Evolutionary conservation across 192 early-diverging fungal species (phyloP), one percentile per base, ranked within the genome.

Genomic region (Tieghemiomyces parasiticus): DNA sequence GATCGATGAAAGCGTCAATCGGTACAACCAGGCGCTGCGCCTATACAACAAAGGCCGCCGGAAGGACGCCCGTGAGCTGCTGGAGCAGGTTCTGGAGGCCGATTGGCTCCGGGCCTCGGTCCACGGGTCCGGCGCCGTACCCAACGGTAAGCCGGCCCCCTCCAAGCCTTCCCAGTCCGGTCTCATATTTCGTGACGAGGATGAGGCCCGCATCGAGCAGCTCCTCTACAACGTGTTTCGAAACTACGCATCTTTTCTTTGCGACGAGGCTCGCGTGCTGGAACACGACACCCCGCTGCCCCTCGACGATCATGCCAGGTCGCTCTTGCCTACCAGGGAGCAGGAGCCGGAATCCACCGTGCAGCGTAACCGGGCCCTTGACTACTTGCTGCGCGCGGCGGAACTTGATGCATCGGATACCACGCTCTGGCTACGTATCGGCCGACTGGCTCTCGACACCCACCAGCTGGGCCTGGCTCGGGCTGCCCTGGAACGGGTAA

Each of bases 1-100:
- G 55, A 19, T 58, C 24, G 55, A 58, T 3, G 55, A 58, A 58
- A 14, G 55, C 16, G n/a, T 25, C 24, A 34, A 58, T 6, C 16
- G 35, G n/a, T 58, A 58, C 55, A 25, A 58, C 28, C 55, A 34
- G n/a, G 55, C 55, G n/a, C 35, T 58, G 35, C 55, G 55, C 3
- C 55, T 58, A 3, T 24, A 24, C 28, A 14, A 14, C 26, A 4
- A 31, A 1, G 4, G 32, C 19, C 55, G 55, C n/a, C 26, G 10
- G 28, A 22, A 32, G 16, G 55, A 58, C 26, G 55, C 55, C 55
- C 33, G 32, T 20, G 20, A n/a, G 14, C 31, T 58, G n/a, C 35
- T 58, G 34, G 55, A 58, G 22, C 55, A 58, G 26, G 16, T 58
- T 2, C 10, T 58, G 13, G 32, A 34, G 3, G n/a, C 22, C 33